A percentile compares a stretch with the other conserved stretches of the same genome.
These are phyloP conservation scores for Trichosporon faecale DNA, from an alignment of 1,284 basidiomycete species.

Conservation along the genomic window DNA sequence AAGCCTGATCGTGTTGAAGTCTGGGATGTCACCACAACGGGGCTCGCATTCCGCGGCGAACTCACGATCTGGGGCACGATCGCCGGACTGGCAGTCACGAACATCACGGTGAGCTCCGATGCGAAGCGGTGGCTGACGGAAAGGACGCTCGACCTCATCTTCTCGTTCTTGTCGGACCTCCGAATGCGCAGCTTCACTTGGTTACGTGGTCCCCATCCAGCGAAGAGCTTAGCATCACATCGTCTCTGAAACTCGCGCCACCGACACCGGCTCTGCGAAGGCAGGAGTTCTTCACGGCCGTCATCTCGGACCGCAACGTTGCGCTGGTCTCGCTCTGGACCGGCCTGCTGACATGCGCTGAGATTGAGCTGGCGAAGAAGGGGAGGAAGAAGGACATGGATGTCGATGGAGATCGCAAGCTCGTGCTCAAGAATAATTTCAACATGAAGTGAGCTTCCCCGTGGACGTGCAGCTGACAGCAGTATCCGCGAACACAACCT, in stretches of 20 bases:
- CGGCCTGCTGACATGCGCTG: slow-evolving; percentile 47
- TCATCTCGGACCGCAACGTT: slow-evolving; percentile 33
- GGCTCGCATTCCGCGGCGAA: slow-evolving; percentile 34
- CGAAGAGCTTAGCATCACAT: slow-evolving; percentile 36
- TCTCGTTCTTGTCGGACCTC: slow-evolving; percentile 45
- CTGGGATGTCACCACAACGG: slow-evolving; percentile 39
- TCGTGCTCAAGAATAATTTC: slow-evolving; percentile 43
- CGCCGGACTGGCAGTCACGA: slow-evolving; percentile 40
- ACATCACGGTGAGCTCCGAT: slow-evolving; percentile 32
- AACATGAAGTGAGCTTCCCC: slow-evolving; percentile 48
- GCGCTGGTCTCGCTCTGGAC: slow-evolving; percentile 49
- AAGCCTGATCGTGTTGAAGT: slow-evolving; percentile 48
- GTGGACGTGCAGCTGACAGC: neutral
- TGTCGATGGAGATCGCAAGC: slow-evolving; percentile 19
- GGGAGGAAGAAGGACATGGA: slow-evolving; percentile 15
- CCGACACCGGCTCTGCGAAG: slow-evolving; percentile 41
- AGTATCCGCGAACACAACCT: slow-evolving; percentile 74
- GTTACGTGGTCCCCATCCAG: slow-evolving; percentile 28
- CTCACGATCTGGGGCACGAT: slow-evolving; percentile 49
- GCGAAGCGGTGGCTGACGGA: neutral
- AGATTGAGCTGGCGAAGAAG: slow-evolving; percentile 44
- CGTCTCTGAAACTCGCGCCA: slow-evolving; percentile 33
- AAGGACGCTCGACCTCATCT: slow-evolving; percentile 45
- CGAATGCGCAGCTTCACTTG: slow-evolving; percentile 45
- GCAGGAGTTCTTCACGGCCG: slow-evolving; percentile 49